Evolutionary conservation across 1,284 basidiomycete species (phyloP), one percentile per base, ranked within the genome.

Genomic region (Boletellus deceptivus): DNA sequence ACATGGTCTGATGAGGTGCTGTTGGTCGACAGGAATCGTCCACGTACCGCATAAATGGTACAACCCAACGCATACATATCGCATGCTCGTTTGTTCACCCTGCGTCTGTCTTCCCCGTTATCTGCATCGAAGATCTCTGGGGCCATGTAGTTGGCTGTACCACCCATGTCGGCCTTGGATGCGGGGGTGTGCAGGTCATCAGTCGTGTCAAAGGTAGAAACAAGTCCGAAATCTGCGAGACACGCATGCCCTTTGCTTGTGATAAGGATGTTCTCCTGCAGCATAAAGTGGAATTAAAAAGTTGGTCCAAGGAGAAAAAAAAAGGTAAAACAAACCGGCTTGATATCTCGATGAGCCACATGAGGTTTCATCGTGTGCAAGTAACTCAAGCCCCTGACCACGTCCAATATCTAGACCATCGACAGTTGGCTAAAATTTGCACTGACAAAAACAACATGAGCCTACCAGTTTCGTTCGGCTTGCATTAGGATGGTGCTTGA

Each of bases 31-130:
- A n/a, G 34, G 18, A 35, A 1, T 17, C 3, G n/a, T 25, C 24
- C 4, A 49, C 65, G 25, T 44, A 68, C 63, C 43, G 49, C 60
- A 7, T 63, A 64, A 31, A 67, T 56, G 4, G 64, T 65, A 36
- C 64, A 64, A n/a, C 65, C 63, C 13, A 65, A 33, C 2, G 65
- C 64, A 47, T 66, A 68, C 54, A 65, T 64, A 22, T 68, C 65
- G 20, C 54, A 60, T 13, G 33, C 46, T 45, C 63, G 65, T 33
- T 58, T 64, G 52, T 64, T 68, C 40, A 64, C 43, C 8, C 36
- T 25, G 22, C 46, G 49, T 43, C 25, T 58, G 3, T 46, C 42
- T 35, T 59, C 44, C 9, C 43, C 4, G 16, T 6, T 13, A 9
- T 16, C 0, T 16, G 64, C 58, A 0, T 25, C 8, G 4, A 58